Conservation (phyloP, 106 monocot species). For the Apostasia ramifera region DNA sequence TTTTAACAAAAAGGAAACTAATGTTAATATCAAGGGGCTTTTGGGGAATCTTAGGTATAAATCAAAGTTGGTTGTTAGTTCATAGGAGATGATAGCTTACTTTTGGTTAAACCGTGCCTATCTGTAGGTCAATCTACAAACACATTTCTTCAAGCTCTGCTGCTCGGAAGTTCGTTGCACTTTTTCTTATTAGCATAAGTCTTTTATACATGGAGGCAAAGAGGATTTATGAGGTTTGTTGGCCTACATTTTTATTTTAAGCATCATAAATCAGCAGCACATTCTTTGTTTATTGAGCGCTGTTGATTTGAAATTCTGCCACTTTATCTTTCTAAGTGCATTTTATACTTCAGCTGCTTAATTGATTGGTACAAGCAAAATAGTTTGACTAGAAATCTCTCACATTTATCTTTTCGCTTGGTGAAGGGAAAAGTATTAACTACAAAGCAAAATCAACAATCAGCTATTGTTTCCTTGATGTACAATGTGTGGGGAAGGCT, state of each 20-base stretch:
- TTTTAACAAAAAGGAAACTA: no score
- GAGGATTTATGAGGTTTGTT: constrained; percentile 67
- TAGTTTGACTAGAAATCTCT: neutral
- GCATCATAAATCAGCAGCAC: neutral
- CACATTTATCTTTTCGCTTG: constrained; percentile 1
- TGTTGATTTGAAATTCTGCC: neutral
- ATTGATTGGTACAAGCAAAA: neutral
- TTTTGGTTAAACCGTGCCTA: constrained; percentile 5
- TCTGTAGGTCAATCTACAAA: constrained; percentile 69
- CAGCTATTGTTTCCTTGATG: constrained; percentile 18
- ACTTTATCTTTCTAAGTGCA: neutral
- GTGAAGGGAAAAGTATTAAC: constrained; percentile 62
- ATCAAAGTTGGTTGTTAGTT: no score
- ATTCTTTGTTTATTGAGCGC: neutral
- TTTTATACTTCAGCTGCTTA: neutral
- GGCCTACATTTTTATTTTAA: neutral
- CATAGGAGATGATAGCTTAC: neutral
- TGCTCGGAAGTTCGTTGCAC: constrained; percentile 55
- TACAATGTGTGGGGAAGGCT: constrained; percentile 57
- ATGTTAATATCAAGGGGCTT: no score
- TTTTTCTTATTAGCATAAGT: constrained; percentile 59
- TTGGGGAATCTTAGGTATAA: no score
- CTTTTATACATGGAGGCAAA: constrained; percentile 78
- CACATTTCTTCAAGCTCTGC: constrained; percentile 67
- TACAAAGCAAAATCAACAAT: constrained; percentile 20